Evolutionary conservation across 306 rosid genomes (phyloP).

Genomic region (Casuarina cunninghamiana): DNA sequence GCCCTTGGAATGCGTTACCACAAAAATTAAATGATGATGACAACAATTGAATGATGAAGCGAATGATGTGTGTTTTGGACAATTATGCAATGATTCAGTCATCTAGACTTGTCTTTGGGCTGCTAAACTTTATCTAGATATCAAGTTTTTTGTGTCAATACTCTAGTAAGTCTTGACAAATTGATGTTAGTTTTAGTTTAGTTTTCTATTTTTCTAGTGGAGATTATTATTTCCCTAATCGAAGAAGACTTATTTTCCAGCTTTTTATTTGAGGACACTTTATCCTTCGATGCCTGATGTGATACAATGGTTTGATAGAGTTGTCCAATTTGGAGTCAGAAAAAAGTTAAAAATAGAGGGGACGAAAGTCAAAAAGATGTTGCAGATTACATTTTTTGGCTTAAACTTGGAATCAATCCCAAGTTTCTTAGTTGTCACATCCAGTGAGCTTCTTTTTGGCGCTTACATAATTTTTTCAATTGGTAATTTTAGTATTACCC

Average conservation of each 20-base stretch:
- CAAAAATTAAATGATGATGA: background rate
- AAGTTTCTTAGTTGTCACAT: background rate
- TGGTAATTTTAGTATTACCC: background rate
- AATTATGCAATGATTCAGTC: background rate
- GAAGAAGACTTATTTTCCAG: background rate
- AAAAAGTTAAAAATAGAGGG: background rate
- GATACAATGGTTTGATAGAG: background rate
- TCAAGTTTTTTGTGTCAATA: background rate
- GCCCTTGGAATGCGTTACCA: constrained; percentile 1
- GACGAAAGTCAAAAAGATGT: background rate
- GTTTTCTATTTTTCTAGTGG: background rate
- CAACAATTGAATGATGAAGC: background rate
- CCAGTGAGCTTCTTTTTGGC: background rate
- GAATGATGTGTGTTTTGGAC: background rate
- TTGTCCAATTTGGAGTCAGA: background rate
- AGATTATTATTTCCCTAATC: background rate
- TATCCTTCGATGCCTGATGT: background rate
- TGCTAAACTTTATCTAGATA: constrained; percentile 5
- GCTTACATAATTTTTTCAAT: background rate
- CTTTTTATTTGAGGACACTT: background rate
- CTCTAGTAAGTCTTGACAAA: background rate
- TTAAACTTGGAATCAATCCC: background rate
- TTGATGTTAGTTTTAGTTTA: background rate
- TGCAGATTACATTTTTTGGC: background rate
- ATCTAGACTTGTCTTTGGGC: constrained; percentile 9